Conservation (phyloP, 2,329 filamentous ascomycete species). For the Cordyceps fumosorosea region DNA sequence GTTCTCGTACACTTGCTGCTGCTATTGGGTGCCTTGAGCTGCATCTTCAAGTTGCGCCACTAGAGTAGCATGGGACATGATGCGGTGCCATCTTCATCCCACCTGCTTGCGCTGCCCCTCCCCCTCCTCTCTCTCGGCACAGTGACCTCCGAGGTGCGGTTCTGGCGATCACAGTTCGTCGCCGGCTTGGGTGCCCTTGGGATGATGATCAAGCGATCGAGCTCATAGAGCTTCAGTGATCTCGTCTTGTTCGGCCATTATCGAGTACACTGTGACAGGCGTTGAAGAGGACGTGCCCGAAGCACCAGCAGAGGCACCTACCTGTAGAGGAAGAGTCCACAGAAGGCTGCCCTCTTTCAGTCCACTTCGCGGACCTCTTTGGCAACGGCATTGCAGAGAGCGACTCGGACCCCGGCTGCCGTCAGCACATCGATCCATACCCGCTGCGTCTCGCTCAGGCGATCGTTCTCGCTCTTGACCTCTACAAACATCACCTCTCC, state of each 20-base stretch:
- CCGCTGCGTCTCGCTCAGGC: conserved; percentile 89
- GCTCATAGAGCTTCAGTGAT: not conserved
- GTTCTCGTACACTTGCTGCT: conserved; percentile 1
- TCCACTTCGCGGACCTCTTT: conserved; percentile 41
- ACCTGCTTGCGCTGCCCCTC: not conserved
- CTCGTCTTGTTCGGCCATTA: too few species aligned
- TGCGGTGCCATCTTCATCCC: not conserved
- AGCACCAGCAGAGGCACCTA: too few species aligned
- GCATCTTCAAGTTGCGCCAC: not conserved
- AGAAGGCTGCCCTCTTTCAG: conserved; percentile 17
- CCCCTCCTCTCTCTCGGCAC: not conserved
- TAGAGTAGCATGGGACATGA: not conserved
- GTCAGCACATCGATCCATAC: conserved; percentile 94
- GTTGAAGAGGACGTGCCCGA: too few species aligned
- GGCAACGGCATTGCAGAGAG: conserved; percentile 63
- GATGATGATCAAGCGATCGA: not conserved
- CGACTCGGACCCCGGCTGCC: conserved; percentile 77
- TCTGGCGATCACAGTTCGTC: not conserved
- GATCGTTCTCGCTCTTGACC: conserved; percentile 83
- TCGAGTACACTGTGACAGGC: too few species aligned
- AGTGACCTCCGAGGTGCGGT: not conserved
- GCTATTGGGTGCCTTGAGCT: not conserved
- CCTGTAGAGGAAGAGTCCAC: too few species aligned
- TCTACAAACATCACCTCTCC: conserved; percentile 69
- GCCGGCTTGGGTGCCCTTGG: not conserved